Base-by-base conservation (phyloP, 2,329 filamentous ascomycete genomes). In the Aphanoascus verrucosus region DNA sequence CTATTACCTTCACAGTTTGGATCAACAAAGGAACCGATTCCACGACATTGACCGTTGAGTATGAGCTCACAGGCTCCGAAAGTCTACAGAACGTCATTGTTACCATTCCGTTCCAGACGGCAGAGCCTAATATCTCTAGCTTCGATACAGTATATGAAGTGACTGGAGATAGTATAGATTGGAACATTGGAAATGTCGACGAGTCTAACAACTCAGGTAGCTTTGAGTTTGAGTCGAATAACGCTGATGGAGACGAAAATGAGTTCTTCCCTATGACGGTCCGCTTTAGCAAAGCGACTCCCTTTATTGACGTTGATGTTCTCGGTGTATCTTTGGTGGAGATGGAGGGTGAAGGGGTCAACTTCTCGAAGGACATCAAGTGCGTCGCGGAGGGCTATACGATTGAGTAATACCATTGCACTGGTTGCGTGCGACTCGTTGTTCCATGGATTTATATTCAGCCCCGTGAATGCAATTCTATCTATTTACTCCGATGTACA, bases 181-280 rank as follows among this genome's bases (percentile, higher is more conserved):
- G 93, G 93, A 86, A 84, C 41, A 86, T 98, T 62, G 91, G 93
- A 57, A 80, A 82, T 3, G 83, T 97, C 40, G 86, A 90, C 63
- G 84, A 88, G 49, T 84, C 84, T 55, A 95, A 93, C 67, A 73
- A 83, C 15, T 89, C 77, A 40, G 93, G 93, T 15, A 85, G 86
- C 45, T 97, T 98, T 64, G 93, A 98, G 69, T 97, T 98, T 61
- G 93, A 97, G 71, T 88, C 89, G 1, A 83, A 87, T 67, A 87
- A 87, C 9, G 81, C 83, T 53, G 87, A 90, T 60, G 81, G 83
- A 53, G 88, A 91, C 62, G 93, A 97, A 67, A 84, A 88, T 54
- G 90, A 96, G 63, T 97, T 97, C 75, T 98, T 98, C 82, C 93
- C 93, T 1, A 97, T 98, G 90, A 85, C 81, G 52, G 83, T 97